Evolutionary conservation across 2,329 filamentous ascomycete species (phyloP).

Genomic region (Lecanosticta acicola): DNA sequence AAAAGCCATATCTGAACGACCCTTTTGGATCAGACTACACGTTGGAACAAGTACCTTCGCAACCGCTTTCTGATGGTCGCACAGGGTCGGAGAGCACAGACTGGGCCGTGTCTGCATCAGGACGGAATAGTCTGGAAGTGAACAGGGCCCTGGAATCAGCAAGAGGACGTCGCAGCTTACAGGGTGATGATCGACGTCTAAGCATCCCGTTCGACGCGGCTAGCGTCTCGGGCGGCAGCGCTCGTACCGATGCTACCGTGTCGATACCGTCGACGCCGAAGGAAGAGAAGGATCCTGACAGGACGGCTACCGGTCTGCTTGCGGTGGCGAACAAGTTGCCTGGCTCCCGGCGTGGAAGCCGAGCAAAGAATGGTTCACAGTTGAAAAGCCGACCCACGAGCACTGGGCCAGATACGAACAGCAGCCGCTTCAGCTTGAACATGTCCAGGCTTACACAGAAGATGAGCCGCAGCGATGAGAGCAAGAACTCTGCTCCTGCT

Average conservation of each 20-base stretch:
- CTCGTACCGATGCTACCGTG: constrained; percentile 19
- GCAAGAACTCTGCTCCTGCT: background rate
- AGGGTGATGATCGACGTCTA: constrained; percentile 33
- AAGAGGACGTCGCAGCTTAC: constrained; percentile 35
- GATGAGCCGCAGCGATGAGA: constrained; percentile 24
- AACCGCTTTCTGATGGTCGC: constrained; percentile 7
- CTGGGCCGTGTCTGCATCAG: constrained; percentile 15
- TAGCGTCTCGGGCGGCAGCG: constrained; percentile 25
- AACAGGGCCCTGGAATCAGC: constrained; percentile 18
- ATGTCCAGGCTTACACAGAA: constrained; percentile 38
- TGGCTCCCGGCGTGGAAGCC: constrained; percentile 26
- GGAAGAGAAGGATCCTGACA: constrained; percentile 34
- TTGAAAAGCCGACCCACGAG: constrained; percentile 40
- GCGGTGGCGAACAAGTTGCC: constrained; percentile 26
- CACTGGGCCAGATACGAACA: constrained; percentile 21
- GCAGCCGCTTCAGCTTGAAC: constrained; percentile 36
- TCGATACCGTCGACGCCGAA: constrained; percentile 38
- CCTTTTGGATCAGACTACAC: constrained; percentile 18
- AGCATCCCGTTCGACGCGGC: constrained; percentile 38
- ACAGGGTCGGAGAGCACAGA: constrained; percentile 15
- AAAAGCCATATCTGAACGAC: constrained; percentile 25
- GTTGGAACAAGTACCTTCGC: constrained; percentile 13
- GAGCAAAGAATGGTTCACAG: constrained; percentile 18
- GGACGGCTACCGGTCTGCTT: constrained; percentile 23
- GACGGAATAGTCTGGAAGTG: constrained; percentile 29